These are phyloP conservation scores for Populus tremula DNA, from an alignment of 345 rosid species.

Conservation along the genomic window DNA sequence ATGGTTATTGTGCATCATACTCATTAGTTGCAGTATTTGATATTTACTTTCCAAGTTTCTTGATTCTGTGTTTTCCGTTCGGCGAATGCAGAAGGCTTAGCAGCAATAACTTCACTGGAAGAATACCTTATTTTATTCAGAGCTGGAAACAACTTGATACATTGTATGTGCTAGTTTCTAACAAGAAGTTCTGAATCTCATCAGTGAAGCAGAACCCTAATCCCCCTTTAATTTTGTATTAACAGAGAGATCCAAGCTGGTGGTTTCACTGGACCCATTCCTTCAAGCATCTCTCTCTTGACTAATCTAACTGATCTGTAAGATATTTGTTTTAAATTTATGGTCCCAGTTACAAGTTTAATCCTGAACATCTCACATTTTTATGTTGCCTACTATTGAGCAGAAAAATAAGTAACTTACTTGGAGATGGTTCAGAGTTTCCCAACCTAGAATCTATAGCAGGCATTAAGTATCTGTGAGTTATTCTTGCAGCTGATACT, in stretches of 20 bases:
- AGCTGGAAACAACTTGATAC: conserved; percentile 4
- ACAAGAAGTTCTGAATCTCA: not conserved
- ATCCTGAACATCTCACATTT: not conserved
- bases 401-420: conserved; percentile 17
- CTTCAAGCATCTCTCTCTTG: conserved; percentile 5
- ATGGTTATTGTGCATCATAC: no score
- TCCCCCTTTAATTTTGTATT: not conserved
- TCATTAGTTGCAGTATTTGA: not conserved
- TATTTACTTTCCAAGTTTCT: not conserved
- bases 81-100: conserved; percentile 15
- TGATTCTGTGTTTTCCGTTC: not conserved
- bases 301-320: conserved; percentile 6
- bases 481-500: not conserved
- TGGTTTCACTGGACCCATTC: conserved; percentile 24
- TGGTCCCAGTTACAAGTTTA: not conserved
- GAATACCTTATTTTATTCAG: conserved; percentile 8
- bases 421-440: conserved; percentile 13
- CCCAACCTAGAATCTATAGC: not conserved
- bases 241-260: conserved; percentile 18
- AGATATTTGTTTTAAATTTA: not conserved
- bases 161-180: conserved; percentile 1
- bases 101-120: conserved; percentile 16
- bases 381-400: not conserved
- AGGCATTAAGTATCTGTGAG: conserved; percentile 2
- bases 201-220: not conserved